Evolutionary conservation across 805 yeast genomes (phyloP).

Genomic region (Sugiyamaella smithiae): DNA sequence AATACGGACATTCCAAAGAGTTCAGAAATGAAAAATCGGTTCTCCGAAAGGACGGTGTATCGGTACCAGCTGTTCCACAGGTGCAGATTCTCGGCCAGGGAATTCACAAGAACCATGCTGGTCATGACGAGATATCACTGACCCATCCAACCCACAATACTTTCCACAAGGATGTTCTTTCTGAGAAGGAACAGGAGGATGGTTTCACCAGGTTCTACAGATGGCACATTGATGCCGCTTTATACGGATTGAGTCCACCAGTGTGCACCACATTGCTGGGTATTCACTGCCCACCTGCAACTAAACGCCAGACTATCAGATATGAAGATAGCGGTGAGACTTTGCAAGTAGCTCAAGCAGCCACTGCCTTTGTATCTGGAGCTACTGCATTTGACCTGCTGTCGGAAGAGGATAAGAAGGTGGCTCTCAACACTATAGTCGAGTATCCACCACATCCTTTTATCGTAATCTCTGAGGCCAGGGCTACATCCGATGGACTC

Average conservation of each 20-base stretch:
- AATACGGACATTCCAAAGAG: conserved; percentile 84
- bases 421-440: conserved; percentile 74
- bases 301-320: conserved; percentile 52
- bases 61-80: conserved; percentile 81
- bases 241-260: conserved; percentile 84
- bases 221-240: conserved; percentile 93
- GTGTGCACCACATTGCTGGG: conserved; percentile 82
- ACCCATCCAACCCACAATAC: conserved; percentile 83
- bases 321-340: conserved; percentile 67
- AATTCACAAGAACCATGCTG: conserved; percentile 51
- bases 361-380: conserved; percentile 89
- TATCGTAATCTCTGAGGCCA: conserved; percentile 75
- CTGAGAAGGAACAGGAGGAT: conserved; percentile 57
- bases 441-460: conserved; percentile 93
- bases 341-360: conserved; percentile 72
- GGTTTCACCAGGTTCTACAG: conserved; percentile 80
- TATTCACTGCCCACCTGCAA: conserved; percentile 68
- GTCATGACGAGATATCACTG: conserved; percentile 53
- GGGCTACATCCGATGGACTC: conserved; percentile 81
- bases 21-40: conserved; percentile 65
- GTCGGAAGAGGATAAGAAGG: conserved; percentile 65
- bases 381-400: conserved; percentile 68
- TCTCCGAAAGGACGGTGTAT: conserved; percentile 72
- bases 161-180: conserved; percentile 68
- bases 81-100: conserved; percentile 91